phyloP scores from a whole-genome alignment of 768 basidiomycete species.

The Pulveroboletus sp. region DNA sequence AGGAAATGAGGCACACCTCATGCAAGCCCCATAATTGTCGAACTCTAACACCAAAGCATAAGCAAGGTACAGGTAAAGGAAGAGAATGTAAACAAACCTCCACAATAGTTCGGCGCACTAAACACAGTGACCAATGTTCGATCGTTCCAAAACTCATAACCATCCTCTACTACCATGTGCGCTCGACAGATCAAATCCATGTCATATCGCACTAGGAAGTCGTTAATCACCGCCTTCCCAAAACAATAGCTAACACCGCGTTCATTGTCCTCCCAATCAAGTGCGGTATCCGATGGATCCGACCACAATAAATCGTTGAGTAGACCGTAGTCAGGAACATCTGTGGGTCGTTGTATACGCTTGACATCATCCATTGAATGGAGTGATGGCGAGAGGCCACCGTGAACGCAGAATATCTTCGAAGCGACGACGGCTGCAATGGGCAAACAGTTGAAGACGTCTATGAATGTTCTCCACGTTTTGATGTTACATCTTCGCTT shows the following conservation, averaged over 20 bases:
- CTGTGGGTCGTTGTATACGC: conserved; percentile 94
- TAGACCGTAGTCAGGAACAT: conserved; percentile 97
- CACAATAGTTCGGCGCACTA: conserved; percentile 95
- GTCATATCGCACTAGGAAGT: conserved; percentile 91
- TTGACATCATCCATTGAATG: conserved; percentile 99
- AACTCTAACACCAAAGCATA: conserved; percentile 55
- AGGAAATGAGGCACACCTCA: conserved; percentile 56
- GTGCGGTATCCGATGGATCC: conserved; percentile 94
- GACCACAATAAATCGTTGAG: conserved; percentile 98
- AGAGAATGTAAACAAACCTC: conserved; percentile 57
- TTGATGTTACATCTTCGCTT: conserved; percentile 99
- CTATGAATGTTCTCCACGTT: conserved; percentile 99
- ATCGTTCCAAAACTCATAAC: conserved; percentile 99
- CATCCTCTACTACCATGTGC: conserved; percentile 99
- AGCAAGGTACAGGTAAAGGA: conserved; percentile 8
- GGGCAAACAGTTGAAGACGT: conserved; percentile 98
- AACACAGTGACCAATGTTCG: conserved; percentile 97
- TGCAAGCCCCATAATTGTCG: conserved; percentile 93
- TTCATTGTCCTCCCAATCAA: conserved; percentile 99
- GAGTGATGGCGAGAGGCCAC: conserved; percentile 88
- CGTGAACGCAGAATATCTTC: conserved; percentile 99
- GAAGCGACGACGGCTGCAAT: conserved; percentile 98
- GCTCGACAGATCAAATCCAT: conserved; percentile 99
- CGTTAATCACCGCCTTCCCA: conserved; percentile 95
- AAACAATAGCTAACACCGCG: conserved; percentile 99